Evolutionary conservation across 306 rosid species (phyloP).

Genomic region (Citrullus colocynthis): DNA sequence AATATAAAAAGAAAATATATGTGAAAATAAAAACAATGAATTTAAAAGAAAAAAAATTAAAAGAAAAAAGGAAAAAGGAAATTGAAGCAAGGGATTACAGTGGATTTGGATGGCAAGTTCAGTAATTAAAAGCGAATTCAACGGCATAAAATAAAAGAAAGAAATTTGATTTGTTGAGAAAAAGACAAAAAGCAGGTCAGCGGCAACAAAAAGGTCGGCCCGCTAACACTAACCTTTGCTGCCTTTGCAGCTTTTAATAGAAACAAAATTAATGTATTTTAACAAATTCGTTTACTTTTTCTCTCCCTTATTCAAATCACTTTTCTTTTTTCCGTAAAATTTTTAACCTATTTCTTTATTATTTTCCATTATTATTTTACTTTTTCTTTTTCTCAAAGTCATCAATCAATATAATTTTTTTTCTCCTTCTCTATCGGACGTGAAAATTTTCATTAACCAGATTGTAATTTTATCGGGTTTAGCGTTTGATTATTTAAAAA

Average conservation of each 20-base stretch:
- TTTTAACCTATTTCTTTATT: conserved; percentile 25
- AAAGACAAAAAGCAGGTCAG: conserved; percentile 79
- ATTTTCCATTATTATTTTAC: neutral
- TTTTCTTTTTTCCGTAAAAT: neutral
- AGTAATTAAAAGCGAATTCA: neutral
- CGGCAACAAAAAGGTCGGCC: conserved; percentile 55
- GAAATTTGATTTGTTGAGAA: conserved; percentile 13
- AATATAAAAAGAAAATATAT: neutral
- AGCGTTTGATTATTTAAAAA: conserved; percentile 16
- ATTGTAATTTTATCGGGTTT: conserved; percentile 62
- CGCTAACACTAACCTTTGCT: conserved; percentile 25
- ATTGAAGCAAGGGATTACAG: neutral
- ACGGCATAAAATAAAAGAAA: conserved; percentile 12
- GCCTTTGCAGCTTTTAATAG: conserved; percentile 48
- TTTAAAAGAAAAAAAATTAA: too few relatives aligned
- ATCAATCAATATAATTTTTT: conserved; percentile 6
- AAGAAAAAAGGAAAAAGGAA: too few relatives aligned
- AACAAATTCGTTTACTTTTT: conserved; percentile 16
- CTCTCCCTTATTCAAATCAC: conserved; percentile 9
- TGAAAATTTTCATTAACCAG: conserved; percentile 45
- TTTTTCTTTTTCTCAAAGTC: conserved; percentile 11
- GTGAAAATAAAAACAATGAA: too few relatives aligned
- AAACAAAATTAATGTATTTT: conserved; percentile 22
- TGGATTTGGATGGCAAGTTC: conserved; percentile 15
- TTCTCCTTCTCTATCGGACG: conserved; percentile 37